Evolutionary conservation across 2,329 filamentous ascomycete genomes (phyloP).

Genomic region (Zasmidium cellare): DNA sequence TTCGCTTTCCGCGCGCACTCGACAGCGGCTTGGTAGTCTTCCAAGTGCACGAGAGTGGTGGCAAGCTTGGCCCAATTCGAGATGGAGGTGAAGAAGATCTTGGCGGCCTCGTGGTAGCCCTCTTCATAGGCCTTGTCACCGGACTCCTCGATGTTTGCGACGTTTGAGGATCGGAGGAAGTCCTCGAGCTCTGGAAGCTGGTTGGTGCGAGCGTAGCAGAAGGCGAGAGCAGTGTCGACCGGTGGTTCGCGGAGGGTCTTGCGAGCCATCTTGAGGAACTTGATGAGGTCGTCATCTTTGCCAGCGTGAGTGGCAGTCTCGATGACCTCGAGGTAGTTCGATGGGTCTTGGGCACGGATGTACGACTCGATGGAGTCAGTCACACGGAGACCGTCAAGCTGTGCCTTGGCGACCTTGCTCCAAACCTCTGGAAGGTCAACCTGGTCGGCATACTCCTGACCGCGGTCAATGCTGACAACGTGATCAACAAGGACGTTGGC

Average conservation of each 20-base stretch:
- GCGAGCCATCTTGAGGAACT: slow-evolving; percentile 93
- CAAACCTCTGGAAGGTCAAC: slow-evolving; percentile 94
- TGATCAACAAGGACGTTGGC: slow-evolving; percentile 93
- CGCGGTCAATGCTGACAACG: slow-evolving; percentile 95
- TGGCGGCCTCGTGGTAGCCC: slow-evolving; percentile 90
- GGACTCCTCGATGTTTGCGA: slow-evolving; percentile 92
- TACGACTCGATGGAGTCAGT: slow-evolving; percentile 94
- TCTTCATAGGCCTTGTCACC: slow-evolving; percentile 98
- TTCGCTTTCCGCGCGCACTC: slow-evolving; percentile 98
- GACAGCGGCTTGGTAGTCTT: slow-evolving; percentile 95
- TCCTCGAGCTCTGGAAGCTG: slow-evolving; percentile 93
- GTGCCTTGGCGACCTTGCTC: slow-evolving; percentile 97
- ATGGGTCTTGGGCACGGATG: slow-evolving; percentile 89
- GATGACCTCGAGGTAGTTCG: slow-evolving; percentile 93
- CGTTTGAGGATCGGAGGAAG: slow-evolving; percentile 89
- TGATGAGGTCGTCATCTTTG: slow-evolving; percentile 97
- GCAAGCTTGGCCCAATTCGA: slow-evolving; percentile 99
- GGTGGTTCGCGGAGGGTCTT: slow-evolving; percentile 93
- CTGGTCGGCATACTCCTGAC: slow-evolving; percentile 91
- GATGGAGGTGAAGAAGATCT: slow-evolving; percentile 98
- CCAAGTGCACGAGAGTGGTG: slow-evolving; percentile 94
- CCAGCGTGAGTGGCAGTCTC: slow-evolving; percentile 92
- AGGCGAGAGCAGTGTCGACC: slow-evolving; percentile 91
- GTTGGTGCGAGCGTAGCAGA: slow-evolving; percentile 88
- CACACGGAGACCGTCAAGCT: slow-evolving; percentile 91